A percentile compares a stretch with the other conserved stretches of the same genome.
phyloP scores from a whole-genome alignment of 2,329 filamentous ascomycete genomes.

The Thielaviopsis musarum region DNA sequence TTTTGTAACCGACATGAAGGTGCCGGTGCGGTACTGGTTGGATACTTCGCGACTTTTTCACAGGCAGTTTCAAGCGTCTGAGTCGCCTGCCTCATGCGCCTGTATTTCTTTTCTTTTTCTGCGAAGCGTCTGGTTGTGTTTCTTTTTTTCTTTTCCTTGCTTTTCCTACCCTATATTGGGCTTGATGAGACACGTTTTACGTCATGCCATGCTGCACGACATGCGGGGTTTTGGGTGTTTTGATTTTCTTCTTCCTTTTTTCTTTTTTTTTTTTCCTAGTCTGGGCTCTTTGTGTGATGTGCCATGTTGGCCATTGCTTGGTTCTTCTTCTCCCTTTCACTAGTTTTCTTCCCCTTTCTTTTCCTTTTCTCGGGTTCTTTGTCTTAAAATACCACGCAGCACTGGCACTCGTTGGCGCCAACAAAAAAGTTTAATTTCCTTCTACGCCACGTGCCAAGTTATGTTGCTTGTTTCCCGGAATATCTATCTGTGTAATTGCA shows the following conservation, averaged over 20 bases:
- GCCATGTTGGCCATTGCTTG: not conserved
- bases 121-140: not conserved
- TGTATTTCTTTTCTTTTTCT: too few species aligned
- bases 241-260: not conserved
- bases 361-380: not conserved
- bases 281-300: not conserved
- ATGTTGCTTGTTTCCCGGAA: not conserved
- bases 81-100: too few species aligned
- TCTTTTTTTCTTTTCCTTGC: not conserved
- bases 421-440: not conserved
- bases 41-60: not conserved
- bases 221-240: not conserved
- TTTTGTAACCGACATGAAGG: constrained; percentile 34
- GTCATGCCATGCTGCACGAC: not conserved
- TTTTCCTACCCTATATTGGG: not conserved
- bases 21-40: not conserved
- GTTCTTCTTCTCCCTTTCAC: not conserved
- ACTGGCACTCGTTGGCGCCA: not conserved
- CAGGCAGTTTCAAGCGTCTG: not conserved
- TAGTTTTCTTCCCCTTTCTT: not conserved
- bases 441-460: not conserved
- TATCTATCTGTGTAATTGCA: not conserved
- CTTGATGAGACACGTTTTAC: not conserved
- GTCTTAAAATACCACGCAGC: not conserved
- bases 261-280: not conserved